Evolutionary conservation across 257 asterid species (phyloP).

Genomic region (Jaltomata sinuosa): DNA sequence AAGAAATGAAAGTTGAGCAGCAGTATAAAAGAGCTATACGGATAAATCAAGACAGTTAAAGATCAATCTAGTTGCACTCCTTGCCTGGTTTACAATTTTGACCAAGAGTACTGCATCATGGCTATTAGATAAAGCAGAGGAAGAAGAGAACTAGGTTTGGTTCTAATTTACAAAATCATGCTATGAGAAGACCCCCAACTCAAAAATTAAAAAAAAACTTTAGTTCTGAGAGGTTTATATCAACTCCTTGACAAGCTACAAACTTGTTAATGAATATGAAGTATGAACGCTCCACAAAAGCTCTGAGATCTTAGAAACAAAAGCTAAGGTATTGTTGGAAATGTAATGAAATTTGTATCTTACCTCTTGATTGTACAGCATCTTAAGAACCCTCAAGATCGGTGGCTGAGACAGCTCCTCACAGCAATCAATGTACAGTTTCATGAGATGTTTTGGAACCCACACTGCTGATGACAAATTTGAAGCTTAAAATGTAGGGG

Average conservation of each 20-base stretch:
- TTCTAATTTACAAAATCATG: background rate
- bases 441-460: slow-evolving; percentile 75
- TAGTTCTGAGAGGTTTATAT: background rate
- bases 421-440: slow-evolving; percentile 67
- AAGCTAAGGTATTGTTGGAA: background rate
- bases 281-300: background rate
- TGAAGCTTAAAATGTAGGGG: background rate
- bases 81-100: background rate
- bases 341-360: background rate
- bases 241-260: background rate
- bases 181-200: background rate
- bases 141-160: background rate
- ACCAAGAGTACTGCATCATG: background rate
- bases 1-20: background rate
- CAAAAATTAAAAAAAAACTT: background rate
- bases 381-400: slow-evolving; percentile 54
- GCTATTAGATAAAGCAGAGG: background rate
- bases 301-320: background rate
- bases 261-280: background rate
- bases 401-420: slow-evolving; percentile 60
- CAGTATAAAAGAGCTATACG: background rate
- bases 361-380: slow-evolving; percentile 76
- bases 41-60: background rate
- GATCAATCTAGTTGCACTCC: background rate
- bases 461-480: slow-evolving; percentile 41